Percentiles rank a stretch among this genome's conserved stretches.
Evolutionary conservation across 2,329 filamentous ascomycete species (phyloP).

Genomic region (Pyricularia grisea): DNA sequence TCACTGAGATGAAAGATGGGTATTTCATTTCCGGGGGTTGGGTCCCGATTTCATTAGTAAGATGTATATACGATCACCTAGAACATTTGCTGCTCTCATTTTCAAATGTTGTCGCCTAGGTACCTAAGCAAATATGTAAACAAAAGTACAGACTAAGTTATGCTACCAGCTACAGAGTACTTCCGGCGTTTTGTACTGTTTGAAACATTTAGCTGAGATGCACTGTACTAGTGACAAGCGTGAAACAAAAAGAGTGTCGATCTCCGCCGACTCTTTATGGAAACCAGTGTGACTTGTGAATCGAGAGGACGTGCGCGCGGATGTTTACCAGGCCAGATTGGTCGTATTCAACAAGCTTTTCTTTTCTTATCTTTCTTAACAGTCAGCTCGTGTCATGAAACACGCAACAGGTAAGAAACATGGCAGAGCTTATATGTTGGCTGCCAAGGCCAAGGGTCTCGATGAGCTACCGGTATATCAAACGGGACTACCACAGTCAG

Average conservation of each 20-base stretch:
- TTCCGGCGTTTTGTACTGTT: neutral
- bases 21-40: neutral
- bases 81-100: neutral
- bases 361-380: neutral
- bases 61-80: neutral
- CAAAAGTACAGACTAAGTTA: neutral
- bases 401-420: neutral
- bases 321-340: neutral
- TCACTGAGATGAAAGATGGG: conserved; percentile 29
- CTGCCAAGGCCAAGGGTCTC: neutral
- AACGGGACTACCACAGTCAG: neutral
- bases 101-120: neutral
- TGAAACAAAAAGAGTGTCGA: neutral
- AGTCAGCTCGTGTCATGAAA: neutral
- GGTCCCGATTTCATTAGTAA: neutral
- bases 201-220: neutral
- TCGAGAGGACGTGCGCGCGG: neutral
- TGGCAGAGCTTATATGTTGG: neutral
- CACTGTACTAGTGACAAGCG: neutral
- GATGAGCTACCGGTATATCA: neutral
- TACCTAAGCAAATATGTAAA: neutral
- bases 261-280: neutral
- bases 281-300: neutral
- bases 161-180: neutral
- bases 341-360: neutral